A percentile compares a stretch with the other conserved stretches of the same genome.
phyloP scores from a whole-genome alignment of 768 basidiomycete species.

The Boletus patriciae region DNA sequence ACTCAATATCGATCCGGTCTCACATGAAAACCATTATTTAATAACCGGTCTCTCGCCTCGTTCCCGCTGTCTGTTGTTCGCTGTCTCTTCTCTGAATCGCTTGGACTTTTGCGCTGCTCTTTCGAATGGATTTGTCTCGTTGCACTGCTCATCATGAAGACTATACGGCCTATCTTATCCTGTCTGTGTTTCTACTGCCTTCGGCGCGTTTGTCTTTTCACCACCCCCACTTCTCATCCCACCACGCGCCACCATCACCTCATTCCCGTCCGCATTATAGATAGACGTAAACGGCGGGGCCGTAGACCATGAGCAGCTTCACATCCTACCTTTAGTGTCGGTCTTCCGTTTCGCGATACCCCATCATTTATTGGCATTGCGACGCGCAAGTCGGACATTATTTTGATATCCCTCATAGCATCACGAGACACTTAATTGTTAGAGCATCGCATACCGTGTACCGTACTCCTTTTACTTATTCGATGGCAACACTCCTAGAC shows the following conservation, averaged over 20 bases:
- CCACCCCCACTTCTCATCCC: slow-evolving; percentile 8
- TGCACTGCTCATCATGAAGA: slow-evolving; percentile 50
- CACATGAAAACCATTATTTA: slow-evolving; percentile 27
- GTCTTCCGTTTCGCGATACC: slow-evolving; percentile 57
- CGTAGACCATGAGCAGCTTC: slow-evolving; percentile 47
- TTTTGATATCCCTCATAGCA: slow-evolving; percentile 39
- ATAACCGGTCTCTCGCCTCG: slow-evolving; percentile 15
- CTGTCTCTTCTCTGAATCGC: slow-evolving; percentile 35
- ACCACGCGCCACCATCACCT: slow-evolving; percentile 28
- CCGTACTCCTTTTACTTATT: slow-evolving; percentile 37
- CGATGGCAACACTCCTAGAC: slow-evolving; percentile 14
- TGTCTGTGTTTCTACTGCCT: slow-evolving; percentile 40
- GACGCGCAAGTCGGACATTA: slow-evolving; percentile 49
- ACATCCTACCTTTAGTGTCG: slow-evolving; percentile 40
- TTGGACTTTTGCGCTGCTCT: slow-evolving; percentile 64
- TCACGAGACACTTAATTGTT: slow-evolving; percentile 61
- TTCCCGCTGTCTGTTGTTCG: slow-evolving; percentile 29
- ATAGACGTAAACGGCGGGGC: slow-evolving; percentile 46
- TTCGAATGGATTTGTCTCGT: slow-evolving; percentile 57
- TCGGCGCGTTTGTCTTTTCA: slow-evolving; percentile 30
- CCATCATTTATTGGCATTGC: slow-evolving; percentile 44
- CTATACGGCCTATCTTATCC: slow-evolving; percentile 43
- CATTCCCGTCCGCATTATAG: slow-evolving; percentile 35
- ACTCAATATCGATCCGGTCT: slow-evolving; percentile 17
- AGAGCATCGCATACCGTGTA: slow-evolving; percentile 67